Percentiles rank a stretch among this genome's conserved stretches.
phyloP scores from a whole-genome alignment of 2,329 filamentous ascomycete genomes.

The Incumbomyces delicatus region DNA sequence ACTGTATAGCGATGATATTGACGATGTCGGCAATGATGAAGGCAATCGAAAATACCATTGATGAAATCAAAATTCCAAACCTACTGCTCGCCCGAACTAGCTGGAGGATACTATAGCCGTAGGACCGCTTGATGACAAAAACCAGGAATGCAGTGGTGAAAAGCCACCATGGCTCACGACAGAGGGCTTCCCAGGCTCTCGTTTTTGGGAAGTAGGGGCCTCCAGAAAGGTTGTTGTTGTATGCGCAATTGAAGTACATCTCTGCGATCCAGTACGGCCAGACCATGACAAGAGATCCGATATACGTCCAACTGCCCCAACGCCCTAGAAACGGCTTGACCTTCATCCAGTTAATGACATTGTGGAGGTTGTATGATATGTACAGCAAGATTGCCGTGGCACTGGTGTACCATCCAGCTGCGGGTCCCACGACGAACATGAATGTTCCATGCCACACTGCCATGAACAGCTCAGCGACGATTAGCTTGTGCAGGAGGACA shows the following conservation, averaged over 20 bases:
- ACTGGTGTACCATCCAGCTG: constrained; percentile 54
- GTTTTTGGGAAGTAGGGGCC: constrained; percentile 42
- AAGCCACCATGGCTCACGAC: constrained; percentile 58
- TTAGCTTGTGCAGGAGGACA: constrained; percentile 42
- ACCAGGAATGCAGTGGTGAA: constrained; percentile 50
- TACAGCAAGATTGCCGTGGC: constrained; percentile 50
- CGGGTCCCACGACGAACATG: constrained; percentile 45
- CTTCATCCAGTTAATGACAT: constrained; percentile 58
- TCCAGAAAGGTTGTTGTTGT: constrained; percentile 45
- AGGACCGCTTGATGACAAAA: constrained; percentile 53
- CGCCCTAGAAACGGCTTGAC: constrained; percentile 48
- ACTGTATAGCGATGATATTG: constrained; percentile 23
- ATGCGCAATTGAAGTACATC: constrained; percentile 55
- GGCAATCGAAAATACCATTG: constrained; percentile 56
- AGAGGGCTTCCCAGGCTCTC: constrained; percentile 49
- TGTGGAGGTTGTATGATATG: constrained; percentile 52
- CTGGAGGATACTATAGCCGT: constrained; percentile 53
- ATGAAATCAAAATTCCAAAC: constrained; percentile 49
- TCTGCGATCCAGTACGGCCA: constrained; percentile 56
- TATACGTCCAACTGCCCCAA: constrained; percentile 44
- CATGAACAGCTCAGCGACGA: constrained; percentile 46
- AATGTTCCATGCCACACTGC: constrained; percentile 50
- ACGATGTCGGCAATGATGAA: constrained; percentile 56
- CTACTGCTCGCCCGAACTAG: constrained; percentile 54
- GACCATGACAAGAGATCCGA: constrained; percentile 47